phyloP scores from a whole-genome alignment of 1,139 yeast genomes.

The Suhomyces anneliseae region DNA sequence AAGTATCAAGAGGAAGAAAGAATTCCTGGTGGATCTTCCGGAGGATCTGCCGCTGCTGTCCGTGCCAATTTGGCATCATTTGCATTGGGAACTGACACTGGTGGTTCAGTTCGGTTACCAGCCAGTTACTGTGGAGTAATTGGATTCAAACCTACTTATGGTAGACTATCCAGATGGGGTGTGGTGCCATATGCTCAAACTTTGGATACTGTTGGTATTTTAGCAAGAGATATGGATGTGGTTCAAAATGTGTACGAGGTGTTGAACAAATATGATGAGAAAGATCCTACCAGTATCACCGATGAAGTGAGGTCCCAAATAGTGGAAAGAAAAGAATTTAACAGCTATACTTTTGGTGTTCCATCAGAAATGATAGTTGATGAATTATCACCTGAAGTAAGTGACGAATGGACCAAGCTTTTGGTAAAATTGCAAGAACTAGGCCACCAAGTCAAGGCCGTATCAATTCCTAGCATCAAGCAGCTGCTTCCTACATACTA shows the following conservation, averaged over 20 bases:
- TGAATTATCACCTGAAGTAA: constrained; percentile 52
- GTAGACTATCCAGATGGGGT: constrained; percentile 89
- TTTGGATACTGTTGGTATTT: constrained; percentile 88
- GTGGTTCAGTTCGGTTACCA: constrained; percentile 92
- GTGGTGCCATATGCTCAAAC: constrained; percentile 92
- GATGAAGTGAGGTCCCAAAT: constrained; percentile 32
- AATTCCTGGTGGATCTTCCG: constrained; percentile 90
- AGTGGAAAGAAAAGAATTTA: not conserved
- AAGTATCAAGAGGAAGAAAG: constrained; percentile 33
- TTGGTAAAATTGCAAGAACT: constrained; percentile 40
- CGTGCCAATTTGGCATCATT: constrained; percentile 68
- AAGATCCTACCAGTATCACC: constrained; percentile 78
- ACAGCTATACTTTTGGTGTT: constrained; percentile 52
- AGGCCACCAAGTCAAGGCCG: constrained; percentile 59
- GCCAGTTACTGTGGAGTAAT: constrained; percentile 80
- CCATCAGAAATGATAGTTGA: constrained; percentile 63
- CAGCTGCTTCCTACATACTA: constrained; percentile 80
- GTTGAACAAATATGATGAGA: constrained; percentile 60
- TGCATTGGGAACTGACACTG: constrained; percentile 89
- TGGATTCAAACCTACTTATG: constrained; percentile 94
- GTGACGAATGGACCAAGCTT: constrained; percentile 40
- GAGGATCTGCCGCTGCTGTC: constrained; percentile 94
- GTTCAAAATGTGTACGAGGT: constrained; percentile 52
- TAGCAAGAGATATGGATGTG: constrained; percentile 50
- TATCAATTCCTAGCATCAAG: constrained; percentile 69